Conservation (phyloP, 176 grass and related monocot genomes). For the Dactylis glomerata region DNA sequence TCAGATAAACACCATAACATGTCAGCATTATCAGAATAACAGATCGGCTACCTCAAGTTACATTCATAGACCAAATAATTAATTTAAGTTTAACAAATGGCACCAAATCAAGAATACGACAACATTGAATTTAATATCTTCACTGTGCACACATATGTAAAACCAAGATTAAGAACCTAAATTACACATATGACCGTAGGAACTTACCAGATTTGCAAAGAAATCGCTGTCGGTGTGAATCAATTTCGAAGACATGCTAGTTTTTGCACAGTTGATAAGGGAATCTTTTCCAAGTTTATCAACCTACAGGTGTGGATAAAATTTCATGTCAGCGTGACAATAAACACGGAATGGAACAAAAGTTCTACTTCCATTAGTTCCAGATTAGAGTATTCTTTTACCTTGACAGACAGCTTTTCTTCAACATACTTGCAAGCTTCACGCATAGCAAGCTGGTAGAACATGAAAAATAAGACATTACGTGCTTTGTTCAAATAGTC, state of each 20-base stretch:
- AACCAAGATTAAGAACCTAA: slow-evolving; percentile 4
- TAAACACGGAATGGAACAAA: neutral
- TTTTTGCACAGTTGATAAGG: slow-evolving; percentile 90
- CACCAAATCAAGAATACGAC: neutral
- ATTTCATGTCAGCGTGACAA: slow-evolving; percentile 2
- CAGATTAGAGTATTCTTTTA: slow-evolving; percentile 13
- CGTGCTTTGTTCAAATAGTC: neutral
- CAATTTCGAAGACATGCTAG: slow-evolving; percentile 98
- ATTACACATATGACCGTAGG: neutral
- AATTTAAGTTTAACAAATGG: neutral
- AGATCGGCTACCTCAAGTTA: neutral
- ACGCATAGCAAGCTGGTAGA: slow-evolving; percentile 87
- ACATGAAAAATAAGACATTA: neutral
- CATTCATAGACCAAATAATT: neutral
- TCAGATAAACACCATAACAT: neutral
- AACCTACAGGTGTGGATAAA: slow-evolving; percentile 47
- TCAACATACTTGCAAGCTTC: slow-evolving; percentile 98
- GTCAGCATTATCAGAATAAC: neutral
- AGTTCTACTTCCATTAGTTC: neutral
- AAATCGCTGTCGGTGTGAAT: slow-evolving; percentile 85
- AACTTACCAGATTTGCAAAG: slow-evolving; percentile 85
- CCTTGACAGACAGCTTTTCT: slow-evolving; percentile 84
- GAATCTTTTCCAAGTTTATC: slow-evolving; percentile 93
- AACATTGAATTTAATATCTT: neutral
- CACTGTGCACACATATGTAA: neutral